Conservation (phyloP, 768 basidiomycete genomes). For the Pulveroboletus sp. region DNA sequence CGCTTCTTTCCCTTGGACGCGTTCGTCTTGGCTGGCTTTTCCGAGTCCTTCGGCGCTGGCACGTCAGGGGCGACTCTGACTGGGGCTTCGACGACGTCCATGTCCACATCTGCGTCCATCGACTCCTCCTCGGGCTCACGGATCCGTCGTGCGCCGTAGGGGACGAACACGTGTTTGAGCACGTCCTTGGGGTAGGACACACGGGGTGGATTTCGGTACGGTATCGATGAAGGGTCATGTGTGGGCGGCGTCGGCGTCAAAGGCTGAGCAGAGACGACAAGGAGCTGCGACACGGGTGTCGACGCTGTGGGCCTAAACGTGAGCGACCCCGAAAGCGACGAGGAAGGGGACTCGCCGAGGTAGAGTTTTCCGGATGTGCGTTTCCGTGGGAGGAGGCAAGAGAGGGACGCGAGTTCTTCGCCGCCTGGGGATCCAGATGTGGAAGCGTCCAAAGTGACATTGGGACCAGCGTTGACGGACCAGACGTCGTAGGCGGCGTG, state of each 20-base stretch:
- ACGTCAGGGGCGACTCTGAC: conserved; percentile 13
- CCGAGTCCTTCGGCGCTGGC: neutral
- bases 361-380: conserved; percentile 58
- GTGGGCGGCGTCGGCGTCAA: conserved; percentile 23
- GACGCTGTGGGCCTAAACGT: conserved; percentile 41
- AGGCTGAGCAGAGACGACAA: conserved; percentile 55
- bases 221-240: conserved; percentile 12
- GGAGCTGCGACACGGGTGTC: conserved; percentile 51
- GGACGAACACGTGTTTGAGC: conserved; percentile 61
- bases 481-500: conserved; percentile 59
- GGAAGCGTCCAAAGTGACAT: no score
- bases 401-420: conserved; percentile 59
- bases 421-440: no score
- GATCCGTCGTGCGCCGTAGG: conserved; percentile 48
- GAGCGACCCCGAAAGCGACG: conserved; percentile 39
- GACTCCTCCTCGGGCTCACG: conserved; percentile 6
- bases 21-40: conserved; percentile 17
- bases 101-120: no score
- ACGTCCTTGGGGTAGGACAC: conserved; percentile 55
- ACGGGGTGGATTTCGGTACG: conserved; percentile 54
- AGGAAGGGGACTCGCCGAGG: conserved; percentile 22
- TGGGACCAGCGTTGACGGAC: conserved; percentile 56
- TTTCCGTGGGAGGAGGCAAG: conserved; percentile 63
- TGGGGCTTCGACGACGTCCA: conserved; percentile 25
- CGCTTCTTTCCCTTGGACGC: conserved; percentile 38